Base-by-base conservation (phyloP, 2,329 filamentous ascomycete species). In the Venturiaceae sp. region DNA sequence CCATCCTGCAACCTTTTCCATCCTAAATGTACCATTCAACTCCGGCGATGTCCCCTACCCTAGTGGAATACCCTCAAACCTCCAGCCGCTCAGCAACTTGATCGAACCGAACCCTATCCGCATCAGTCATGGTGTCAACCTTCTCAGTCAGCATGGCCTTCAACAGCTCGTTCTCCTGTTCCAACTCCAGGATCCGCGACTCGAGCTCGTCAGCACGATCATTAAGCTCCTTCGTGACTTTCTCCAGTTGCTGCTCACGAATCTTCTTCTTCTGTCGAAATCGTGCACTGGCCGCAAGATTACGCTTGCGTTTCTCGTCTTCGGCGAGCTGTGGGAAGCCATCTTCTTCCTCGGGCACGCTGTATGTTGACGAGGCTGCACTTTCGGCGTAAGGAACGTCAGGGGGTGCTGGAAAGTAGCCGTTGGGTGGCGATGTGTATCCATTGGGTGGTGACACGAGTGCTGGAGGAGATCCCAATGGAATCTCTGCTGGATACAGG, bases 241-340 rank as follows among this genome's bases (percentile, higher is more conserved):
- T 75, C 71, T 80, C 77, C 44, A 80, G 72, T 9, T 72, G 74
- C 63, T 77, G 75, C 66, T 80, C 77, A 52, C 77, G 75, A 66
- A 79, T 75, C 75, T 79, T 80, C 76, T 80, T 80, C 73, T 80
- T 80, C 61, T 79, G 72, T 50, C 77, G 75, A 72, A 80, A 80
- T 44, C 77, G 74, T 14, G 77, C 77, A 58, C 72, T 76, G 19
- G 77, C 77, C 37, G 77, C 77, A 2, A 77, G 79, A 69, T 80
- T 80, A 60, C 77, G 75, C 33, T 77, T 75, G 54, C 77, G 76
- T 69, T 80, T 80, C 70, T 80, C 77, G 64, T 79, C 77, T 60
- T 80, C 77, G 9, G 76, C 77, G 28, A 75, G 8, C 14, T 39
- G 46, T 53, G 70, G 68, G 39, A 65, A 61, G 28, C 68, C 60